phyloP scores from a whole-genome alignment of 345 rosid species.

The Boechera retrofracta region DNA sequence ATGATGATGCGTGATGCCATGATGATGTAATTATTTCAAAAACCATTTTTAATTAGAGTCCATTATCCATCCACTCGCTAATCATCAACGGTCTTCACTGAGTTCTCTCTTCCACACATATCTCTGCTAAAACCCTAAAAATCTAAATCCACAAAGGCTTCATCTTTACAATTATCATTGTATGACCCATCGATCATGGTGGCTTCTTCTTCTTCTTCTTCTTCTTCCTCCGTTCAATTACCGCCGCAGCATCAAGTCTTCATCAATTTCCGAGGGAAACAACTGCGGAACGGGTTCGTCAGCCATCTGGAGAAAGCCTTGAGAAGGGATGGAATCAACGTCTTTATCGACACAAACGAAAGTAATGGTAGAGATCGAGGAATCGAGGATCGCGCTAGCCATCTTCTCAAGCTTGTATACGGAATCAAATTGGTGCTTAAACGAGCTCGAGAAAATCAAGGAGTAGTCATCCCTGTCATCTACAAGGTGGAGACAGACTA shows the following conservation, averaged over 20 bases:
- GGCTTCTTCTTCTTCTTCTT: not conserved
- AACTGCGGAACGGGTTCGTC: constrained; percentile 5
- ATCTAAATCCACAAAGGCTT: no score
- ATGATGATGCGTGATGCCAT: no score
- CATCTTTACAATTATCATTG: no score
- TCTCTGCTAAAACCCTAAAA: no score
- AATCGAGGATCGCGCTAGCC: not conserved
- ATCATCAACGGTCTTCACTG: no score
- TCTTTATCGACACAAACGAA: not conserved
- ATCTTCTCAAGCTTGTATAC: constrained; percentile 19
- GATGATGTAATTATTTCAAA: no score
- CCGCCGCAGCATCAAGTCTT: constrained; percentile 20
- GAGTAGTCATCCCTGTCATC: constrained; percentile 20
- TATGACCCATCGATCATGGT: not conserved
- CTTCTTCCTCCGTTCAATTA: not conserved
- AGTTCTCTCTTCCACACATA: no score
- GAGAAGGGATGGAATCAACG: constrained; percentile 9
- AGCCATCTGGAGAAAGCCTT: constrained; percentile 29
- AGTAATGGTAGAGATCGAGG: not conserved
- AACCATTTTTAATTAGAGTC: no score
- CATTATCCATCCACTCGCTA: no score
- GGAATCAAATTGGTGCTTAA: not conserved
- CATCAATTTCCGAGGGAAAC: constrained; percentile 25
- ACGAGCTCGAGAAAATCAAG: constrained; percentile 30
- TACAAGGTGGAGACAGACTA: constrained; percentile 17